Evolutionary conservation across 768 basidiomycete genomes (phyloP).

Genomic region (Russula sp.): DNA sequence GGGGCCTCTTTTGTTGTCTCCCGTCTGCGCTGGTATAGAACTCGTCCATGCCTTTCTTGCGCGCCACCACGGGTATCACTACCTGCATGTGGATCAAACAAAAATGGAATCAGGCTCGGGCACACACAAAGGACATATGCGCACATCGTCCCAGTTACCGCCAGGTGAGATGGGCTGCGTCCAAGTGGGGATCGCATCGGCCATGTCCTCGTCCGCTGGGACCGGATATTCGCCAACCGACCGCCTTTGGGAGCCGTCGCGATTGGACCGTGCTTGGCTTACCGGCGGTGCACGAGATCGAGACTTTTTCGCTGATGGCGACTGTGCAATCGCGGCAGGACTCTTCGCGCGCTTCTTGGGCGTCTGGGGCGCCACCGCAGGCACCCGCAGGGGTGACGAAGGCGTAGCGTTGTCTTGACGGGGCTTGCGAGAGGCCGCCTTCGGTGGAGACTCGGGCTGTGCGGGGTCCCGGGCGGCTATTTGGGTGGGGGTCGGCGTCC

Average conservation of each 20-base stretch:
- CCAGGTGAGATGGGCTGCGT: conserved; percentile 61
- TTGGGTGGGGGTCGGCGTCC: conserved; percentile 39
- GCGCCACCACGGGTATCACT: conserved; percentile 76
- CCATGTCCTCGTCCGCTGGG: conserved; percentile 50
- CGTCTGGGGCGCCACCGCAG: conserved; percentile 21
- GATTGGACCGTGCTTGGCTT: conserved; percentile 27
- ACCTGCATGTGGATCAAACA: conserved; percentile 41
- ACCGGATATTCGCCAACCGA: conserved; percentile 68
- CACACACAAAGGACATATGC: conserved; percentile 27
- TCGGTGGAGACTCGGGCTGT: conserved; percentile 31
- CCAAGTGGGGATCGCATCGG: conserved; percentile 78
- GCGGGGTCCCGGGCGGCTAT: conserved; percentile 28
- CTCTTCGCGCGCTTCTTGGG: conserved; percentile 43
- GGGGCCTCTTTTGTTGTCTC: conserved; percentile 45
- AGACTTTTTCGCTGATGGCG: conserved; percentile 33
- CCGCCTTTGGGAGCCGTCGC: conserved; percentile 42
- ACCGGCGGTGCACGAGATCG: conserved; percentile 37
- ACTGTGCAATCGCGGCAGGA: conserved; percentile 37
- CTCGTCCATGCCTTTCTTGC: conserved; percentile 72
- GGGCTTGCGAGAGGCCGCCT: conserved; percentile 17
- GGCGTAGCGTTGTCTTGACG: conserved; percentile 20
- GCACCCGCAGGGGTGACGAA: conserved; percentile 14
- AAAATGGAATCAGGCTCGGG: conserved; percentile 3
- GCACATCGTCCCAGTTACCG: conserved; percentile 83
- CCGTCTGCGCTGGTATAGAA: conserved; percentile 66